These are phyloP conservation scores for Candida nanaspora DNA, from an alignment of 805 yeast species.

Conservation along the genomic window DNA sequence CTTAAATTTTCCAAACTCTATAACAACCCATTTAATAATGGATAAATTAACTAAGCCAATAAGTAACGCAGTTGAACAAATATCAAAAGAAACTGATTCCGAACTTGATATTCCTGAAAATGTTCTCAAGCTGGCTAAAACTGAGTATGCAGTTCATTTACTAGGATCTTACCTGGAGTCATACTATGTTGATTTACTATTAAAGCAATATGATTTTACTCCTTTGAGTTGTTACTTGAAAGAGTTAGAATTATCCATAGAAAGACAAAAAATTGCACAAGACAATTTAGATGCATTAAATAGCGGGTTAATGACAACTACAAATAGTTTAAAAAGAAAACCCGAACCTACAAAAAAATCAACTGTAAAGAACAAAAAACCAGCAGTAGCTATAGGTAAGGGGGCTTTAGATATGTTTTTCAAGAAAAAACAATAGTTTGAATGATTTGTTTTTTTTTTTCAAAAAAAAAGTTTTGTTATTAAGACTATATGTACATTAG, in stretches of 20 bases:
- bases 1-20: constrained; percentile 29
- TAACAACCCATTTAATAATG: constrained; percentile 18
- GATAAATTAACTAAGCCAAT: constrained; percentile 11
- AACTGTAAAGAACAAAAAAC: constrained; percentile 24
- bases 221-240: constrained; percentile 12
- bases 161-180: constrained; percentile 36
- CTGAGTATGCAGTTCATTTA: constrained; percentile 38
- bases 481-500: constrained; percentile 1
- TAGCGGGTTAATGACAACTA: constrained; percentile 11
- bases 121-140: constrained; percentile 28
- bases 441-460: constrained; percentile 2
- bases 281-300: constrained; percentile 27
- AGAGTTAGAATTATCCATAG: constrained; percentile 12
- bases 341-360: constrained; percentile 19
- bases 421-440: constrained; percentile 24
- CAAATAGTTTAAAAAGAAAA: constrained; percentile 13
- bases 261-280: constrained; percentile 17
- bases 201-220: constrained; percentile 13
- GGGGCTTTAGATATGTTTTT: constrained; percentile 72
- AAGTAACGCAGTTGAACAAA: constrained; percentile 3
- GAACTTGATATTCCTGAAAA: constrained; percentile 17
- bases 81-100: neutral
- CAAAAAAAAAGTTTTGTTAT: neutral
- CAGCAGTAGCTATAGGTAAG: constrained; percentile 44
- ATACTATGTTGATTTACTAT: constrained; percentile 20